phyloP scores from a whole-genome alignment of 1,139 yeast species.

The Yamadazyma taylorii region DNA sequence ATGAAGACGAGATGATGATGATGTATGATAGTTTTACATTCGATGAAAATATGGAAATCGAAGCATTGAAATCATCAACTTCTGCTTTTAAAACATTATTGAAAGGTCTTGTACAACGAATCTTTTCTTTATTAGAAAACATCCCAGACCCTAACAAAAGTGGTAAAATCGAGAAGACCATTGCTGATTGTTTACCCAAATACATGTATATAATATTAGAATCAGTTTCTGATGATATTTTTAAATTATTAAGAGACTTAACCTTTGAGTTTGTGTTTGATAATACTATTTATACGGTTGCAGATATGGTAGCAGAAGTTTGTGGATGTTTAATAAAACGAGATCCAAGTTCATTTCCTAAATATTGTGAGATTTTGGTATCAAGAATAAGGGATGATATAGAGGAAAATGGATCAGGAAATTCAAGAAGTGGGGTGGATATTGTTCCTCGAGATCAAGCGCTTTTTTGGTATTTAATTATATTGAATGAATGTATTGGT shows the following conservation, averaged over 20 bases:
- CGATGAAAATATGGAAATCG: conserved; percentile 47
- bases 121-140: conserved; percentile 71
- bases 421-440: conserved; percentile 65
- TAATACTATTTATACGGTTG: conserved; percentile 63
- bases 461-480: conserved; percentile 68
- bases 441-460: conserved; percentile 76
- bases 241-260: conserved; percentile 49
- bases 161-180: conserved; percentile 49
- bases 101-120: conserved; percentile 54
- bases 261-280: conserved; percentile 57
- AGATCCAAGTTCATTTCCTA: conserved; percentile 50
- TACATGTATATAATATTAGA: conserved; percentile 68
- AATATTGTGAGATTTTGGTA: conserved; percentile 45
- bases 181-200: conserved; percentile 61
- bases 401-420: conserved; percentile 83
- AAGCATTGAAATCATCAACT: conserved; percentile 73
- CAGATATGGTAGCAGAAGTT: conserved; percentile 68
- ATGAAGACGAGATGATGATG: not conserved
- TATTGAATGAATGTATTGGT: conserved; percentile 70
- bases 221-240: conserved; percentile 66
- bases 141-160: conserved; percentile 62
- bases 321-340: conserved; percentile 69
- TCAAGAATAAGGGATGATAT: conserved; percentile 66
- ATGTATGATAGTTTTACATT: conserved; percentile 22
- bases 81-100: conserved; percentile 67